Base-by-base conservation (phyloP, 2,329 filamentous ascomycete species). In the Cladosporium phlei region DNA sequence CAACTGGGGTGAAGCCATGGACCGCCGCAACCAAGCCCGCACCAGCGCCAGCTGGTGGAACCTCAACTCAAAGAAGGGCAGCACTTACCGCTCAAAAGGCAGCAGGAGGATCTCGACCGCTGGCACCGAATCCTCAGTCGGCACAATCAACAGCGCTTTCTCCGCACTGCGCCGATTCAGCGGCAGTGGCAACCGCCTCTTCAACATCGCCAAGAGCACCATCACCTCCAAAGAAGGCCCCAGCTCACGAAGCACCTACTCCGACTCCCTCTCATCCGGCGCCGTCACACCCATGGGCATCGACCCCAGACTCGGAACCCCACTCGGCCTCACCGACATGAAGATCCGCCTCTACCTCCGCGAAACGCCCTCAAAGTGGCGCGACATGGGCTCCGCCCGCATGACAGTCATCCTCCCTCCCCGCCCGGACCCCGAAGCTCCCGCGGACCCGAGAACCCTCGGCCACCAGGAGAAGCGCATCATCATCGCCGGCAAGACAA, bases 291-390 rank as follows among this genome's bases (percentile, higher is more conserved):
- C 65, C 9, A 39, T 62, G 35, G 55, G 55, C 21, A 51, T 60
- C 16, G 65, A 66, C 33, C 57, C 59, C 4, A 55, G 52, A 21
- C 44, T 63, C 25, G 65, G 64, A 6, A 63, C 64, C 16, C 76
- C 81, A 16, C 66, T 83, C 17, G 85, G 83, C 45, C 82, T 88
- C 48, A 83, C 83, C 46, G 89, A 93, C 59, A 81, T 91, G 42
- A 90, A 90, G 57, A 87, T 96, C 56, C 78, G 89, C 27, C 78
- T 97, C 10, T 95, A 97, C 64, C 75, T 87, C 38, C 82, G 91
- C 39, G 84, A 89, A 50, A 73, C 72, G 8, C 74, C 79, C 1
- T 81, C 81, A 39, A 91, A 91, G 63, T 98, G 93, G 93, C 83
- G 88, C 51, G 90, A 97, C 63, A 82, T 90, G 71, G 91, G 93